Percentiles rank a stretch among this genome's conserved stretches.
phyloP scores from a whole-genome alignment of 768 basidiomycete species.

The Phanerochaete sordida region DNA sequence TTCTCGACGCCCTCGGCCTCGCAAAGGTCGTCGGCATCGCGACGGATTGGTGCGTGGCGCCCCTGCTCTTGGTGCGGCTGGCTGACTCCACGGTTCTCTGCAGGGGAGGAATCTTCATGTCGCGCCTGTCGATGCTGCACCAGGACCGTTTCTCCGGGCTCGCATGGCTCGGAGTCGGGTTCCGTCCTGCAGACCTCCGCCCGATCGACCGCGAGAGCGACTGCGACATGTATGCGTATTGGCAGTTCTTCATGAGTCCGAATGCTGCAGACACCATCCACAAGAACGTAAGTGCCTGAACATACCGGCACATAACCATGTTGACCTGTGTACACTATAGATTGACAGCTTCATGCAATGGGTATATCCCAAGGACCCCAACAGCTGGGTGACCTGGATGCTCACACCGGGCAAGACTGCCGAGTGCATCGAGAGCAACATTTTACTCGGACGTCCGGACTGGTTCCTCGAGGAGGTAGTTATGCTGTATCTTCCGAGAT shows the following conservation, averaged over 20 bases:
- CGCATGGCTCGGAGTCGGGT: slow-evolving; percentile 30
- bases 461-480: slow-evolving; percentile 13
- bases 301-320: slow-evolving; percentile 83
- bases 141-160: slow-evolving; percentile 40
- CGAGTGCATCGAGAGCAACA: slow-evolving; percentile 72
- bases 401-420: slow-evolving; percentile 83
- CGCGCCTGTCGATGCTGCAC: slow-evolving; percentile 34
- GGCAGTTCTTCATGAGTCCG: not conserved
- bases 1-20: slow-evolving; percentile 41
- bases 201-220: not conserved
- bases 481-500: not conserved
- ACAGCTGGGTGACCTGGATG: slow-evolving; percentile 28
- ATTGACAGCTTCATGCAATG: slow-evolving; percentile 81
- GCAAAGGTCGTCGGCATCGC: slow-evolving; percentile 31
- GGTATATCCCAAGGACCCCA: slow-evolving; percentile 30
- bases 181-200: slow-evolving; percentile 20
- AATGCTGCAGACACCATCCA: not conserved
- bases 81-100: not conserved
- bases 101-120: slow-evolving; percentile 35
- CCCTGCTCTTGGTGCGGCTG: not conserved
- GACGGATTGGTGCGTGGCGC: slow-evolving; percentile 18
- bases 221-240: not conserved
- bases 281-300: slow-evolving; percentile 40
- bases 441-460: slow-evolving; percentile 68
- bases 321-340: slow-evolving; percentile 86